These are phyloP conservation scores for Yamadazyma phyllophila DNA, from an alignment of 805 yeast species.

Conservation along the genomic window DNA sequence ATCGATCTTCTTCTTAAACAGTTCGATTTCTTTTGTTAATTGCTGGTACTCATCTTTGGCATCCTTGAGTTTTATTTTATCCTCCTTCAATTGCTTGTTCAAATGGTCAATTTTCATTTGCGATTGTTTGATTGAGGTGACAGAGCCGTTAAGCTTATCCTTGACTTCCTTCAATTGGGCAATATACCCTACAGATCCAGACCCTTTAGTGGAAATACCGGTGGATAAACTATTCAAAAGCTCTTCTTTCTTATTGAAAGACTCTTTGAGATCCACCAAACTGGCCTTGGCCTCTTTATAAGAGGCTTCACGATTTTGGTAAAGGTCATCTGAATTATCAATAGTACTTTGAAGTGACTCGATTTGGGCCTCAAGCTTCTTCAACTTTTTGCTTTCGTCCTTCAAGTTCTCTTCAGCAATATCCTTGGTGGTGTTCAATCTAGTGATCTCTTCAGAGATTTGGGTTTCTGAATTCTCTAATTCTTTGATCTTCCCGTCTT, in stretches of 20 bases:
- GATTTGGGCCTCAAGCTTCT: conserved; percentile 31
- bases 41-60: conserved; percentile 51
- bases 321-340: conserved; percentile 34
- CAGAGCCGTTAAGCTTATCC: conserved; percentile 49
- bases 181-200: conserved; percentile 70
- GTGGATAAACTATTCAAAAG: conserved; percentile 77
- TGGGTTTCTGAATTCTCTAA: conserved; percentile 58
- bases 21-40: conserved; percentile 42
- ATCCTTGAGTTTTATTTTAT: conserved; percentile 46
- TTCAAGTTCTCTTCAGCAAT: conserved; percentile 54
- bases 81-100: conserved; percentile 47
- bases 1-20: conserved; percentile 36
- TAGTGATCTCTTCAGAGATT: conserved; percentile 60
- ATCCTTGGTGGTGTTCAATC: conserved; percentile 62
- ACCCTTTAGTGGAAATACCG: conserved; percentile 84
- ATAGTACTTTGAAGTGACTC: conserved; percentile 30
- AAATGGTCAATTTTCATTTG: conserved; percentile 59
- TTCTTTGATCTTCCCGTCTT: conserved; percentile 58
- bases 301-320: conserved; percentile 42
- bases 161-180: conserved; percentile 68
- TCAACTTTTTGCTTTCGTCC: conserved; percentile 48
- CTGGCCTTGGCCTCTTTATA: conserved; percentile 42
- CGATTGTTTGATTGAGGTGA: conserved; percentile 57
- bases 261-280: conserved; percentile 46
- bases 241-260: conserved; percentile 65